phyloP scores from a whole-genome alignment of 2,329 filamentous ascomycete genomes.

The Peltaster fructicola region DNA sequence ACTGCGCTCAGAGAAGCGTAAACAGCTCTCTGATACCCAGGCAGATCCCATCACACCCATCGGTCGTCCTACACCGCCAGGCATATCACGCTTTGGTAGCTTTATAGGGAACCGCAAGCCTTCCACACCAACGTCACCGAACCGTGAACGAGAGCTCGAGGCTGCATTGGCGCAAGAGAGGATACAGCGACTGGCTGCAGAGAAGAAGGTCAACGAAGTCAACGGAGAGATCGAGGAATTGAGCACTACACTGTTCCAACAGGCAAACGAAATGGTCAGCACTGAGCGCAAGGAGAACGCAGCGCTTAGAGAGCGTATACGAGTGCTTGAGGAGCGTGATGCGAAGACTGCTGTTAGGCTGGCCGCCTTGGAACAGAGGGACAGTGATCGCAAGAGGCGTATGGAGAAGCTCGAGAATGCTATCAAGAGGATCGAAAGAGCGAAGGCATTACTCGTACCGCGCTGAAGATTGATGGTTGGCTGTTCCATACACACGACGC shows the following conservation, averaged over 20 bases:
- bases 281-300: constrained; percentile 54
- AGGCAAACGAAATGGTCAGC: constrained; percentile 79
- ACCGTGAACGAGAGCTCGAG: constrained; percentile 32
- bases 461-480: constrained; percentile 9
- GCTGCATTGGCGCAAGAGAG: constrained; percentile 50
- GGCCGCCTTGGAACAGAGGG: constrained; percentile 48
- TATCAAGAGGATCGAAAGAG: constrained; percentile 52
- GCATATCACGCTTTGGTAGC: constrained; percentile 26
- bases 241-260: constrained; percentile 56
- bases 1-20: constrained; percentile 11
- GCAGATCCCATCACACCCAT: too few relatives aligned
- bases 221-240: constrained; percentile 63
- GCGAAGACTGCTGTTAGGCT: constrained; percentile 56
- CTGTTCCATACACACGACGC: neutral
- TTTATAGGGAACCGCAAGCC: constrained; percentile 23
- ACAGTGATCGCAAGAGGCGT: constrained; percentile 49
- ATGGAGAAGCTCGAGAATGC: constrained; percentile 56
- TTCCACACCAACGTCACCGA: constrained; percentile 14
- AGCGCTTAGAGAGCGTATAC: constrained; percentile 52
- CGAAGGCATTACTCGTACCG: constrained; percentile 39
- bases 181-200: constrained; percentile 47
- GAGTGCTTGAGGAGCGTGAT: constrained; percentile 51
- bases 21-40: constrained; percentile 3
- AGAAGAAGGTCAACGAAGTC: constrained; percentile 48
- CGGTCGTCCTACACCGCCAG: constrained; percentile 11